Percentiles rank a stretch among this genome's conserved stretches.
Conservation (phyloP, 2,329 filamentous ascomycete species). For the Boeremia exigua region DNA sequence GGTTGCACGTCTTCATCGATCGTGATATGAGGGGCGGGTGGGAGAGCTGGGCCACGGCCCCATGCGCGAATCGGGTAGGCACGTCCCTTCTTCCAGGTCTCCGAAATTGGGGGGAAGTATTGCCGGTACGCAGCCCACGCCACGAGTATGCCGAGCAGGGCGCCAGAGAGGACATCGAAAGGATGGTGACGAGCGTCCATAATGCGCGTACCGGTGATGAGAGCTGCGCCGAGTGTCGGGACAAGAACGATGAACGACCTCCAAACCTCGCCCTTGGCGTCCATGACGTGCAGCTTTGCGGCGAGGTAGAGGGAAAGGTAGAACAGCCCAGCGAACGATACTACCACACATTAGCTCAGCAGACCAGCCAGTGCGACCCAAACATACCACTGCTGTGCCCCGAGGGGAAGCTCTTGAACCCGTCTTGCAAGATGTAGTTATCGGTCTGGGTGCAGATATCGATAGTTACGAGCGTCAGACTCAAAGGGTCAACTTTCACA, state of each 20-base stretch:
- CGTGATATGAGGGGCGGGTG: constrained; percentile 29
- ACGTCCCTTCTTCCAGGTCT: constrained; percentile 64
- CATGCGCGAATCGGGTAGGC: constrained; percentile 65
- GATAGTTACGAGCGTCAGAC: constrained; percentile 28
- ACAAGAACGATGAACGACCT: constrained; percentile 62
- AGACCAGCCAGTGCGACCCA: background rate
- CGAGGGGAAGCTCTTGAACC: constrained; percentile 65
- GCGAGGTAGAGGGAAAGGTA: constrained; percentile 66
- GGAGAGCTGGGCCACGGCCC: constrained; percentile 55
- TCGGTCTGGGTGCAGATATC: constrained; percentile 60
- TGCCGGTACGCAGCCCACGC: constrained; percentile 63
- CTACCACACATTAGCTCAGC: constrained; percentile 43
- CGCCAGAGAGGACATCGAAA: constrained; percentile 65
- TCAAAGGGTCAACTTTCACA: constrained; percentile 7
- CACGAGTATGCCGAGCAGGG: constrained; percentile 58
- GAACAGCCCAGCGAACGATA: constrained; percentile 64
- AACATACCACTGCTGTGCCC: constrained; percentile 61
- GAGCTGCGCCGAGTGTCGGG: constrained; percentile 60
- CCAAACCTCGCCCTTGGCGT: constrained; percentile 67
- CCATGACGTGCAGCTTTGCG: constrained; percentile 65
- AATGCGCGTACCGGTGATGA: constrained; percentile 64
- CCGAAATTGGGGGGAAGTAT: constrained; percentile 63
- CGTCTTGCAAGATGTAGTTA: constrained; percentile 61
- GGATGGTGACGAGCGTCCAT: constrained; percentile 68
- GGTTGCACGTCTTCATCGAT: constrained; percentile 43